phyloP scores from a whole-genome alignment of 257 asterid genomes.

The Solanum tacnaense region DNA sequence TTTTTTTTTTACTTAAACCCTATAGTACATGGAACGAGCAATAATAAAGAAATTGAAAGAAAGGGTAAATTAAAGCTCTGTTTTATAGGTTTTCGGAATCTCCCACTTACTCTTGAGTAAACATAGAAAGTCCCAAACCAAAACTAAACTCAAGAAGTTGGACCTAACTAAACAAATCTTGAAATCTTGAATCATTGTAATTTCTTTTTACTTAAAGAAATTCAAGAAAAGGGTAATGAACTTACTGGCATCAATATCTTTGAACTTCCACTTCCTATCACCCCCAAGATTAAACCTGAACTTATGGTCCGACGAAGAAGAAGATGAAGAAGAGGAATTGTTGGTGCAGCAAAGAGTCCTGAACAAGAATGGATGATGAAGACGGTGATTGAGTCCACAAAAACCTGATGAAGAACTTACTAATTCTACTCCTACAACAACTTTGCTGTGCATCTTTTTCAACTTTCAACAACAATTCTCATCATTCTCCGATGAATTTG shows the following conservation, averaged over 20 bases:
- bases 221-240: background rate
- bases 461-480: background rate
- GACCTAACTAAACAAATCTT: background rate
- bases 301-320: slow-evolving; percentile 20
- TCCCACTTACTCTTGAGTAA: background rate
- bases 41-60: too few species aligned
- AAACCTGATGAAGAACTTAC: slow-evolving; percentile 11
- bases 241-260: slow-evolving; percentile 64
- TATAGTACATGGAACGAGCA: too few species aligned
- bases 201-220: background rate
- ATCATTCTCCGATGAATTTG: background rate
- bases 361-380: slow-evolving; percentile 14
- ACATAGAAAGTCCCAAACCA: background rate
- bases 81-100: background rate
- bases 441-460: background rate
- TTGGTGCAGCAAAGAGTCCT: slow-evolving; percentile 49
- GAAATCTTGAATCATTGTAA: background rate
- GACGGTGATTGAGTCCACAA: slow-evolving; percentile 12
- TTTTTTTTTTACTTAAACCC: background rate
- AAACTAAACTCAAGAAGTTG: background rate
- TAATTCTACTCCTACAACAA: background rate
- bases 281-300: slow-evolving; percentile 48
- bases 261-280: slow-evolving; percentile 61
- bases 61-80: background rate
- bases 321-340: slow-evolving; percentile 30